phyloP scores from a whole-genome alignment of 495 filamentous ascomycete species.

The Aspergillus sparsus region DNA sequence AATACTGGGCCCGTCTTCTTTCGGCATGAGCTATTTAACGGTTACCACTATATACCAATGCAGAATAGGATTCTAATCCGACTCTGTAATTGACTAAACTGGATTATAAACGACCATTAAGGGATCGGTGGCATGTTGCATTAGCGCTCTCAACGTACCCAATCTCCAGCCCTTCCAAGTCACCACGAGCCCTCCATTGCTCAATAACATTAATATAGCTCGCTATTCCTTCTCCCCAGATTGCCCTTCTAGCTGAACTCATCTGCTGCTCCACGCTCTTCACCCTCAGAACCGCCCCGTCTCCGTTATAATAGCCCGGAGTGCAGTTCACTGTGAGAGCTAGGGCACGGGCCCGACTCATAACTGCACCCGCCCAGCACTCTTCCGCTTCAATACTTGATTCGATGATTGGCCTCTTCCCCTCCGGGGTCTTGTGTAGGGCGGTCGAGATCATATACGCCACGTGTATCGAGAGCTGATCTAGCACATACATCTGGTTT shows the following conservation, averaged over 20 bases:
- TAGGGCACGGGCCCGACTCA: constrained; percentile 40
- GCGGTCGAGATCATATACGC: constrained; percentile 49
- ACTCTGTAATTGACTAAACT: too few species aligned
- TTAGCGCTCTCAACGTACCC: neutral
- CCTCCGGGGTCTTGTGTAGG: constrained; percentile 23
- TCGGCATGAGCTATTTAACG: too few species aligned
- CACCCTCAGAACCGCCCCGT: constrained; percentile 34
- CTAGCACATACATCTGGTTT: constrained; percentile 47
- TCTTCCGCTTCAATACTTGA: constrained; percentile 45
- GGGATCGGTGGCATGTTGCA: too few species aligned
- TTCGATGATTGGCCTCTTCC: constrained; percentile 37
- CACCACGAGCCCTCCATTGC: neutral
- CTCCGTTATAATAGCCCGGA: constrained; percentile 56
- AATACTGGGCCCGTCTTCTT: too few species aligned
- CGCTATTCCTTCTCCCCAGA: constrained; percentile 26
- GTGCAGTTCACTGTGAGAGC: constrained; percentile 51
- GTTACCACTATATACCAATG: too few species aligned
- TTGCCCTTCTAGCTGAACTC: constrained; percentile 5
- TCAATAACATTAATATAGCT: constrained; percentile 12
- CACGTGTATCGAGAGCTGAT: constrained; percentile 39
- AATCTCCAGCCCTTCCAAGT: neutral
- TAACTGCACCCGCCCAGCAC: constrained; percentile 46
- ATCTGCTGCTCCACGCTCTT: neutral
- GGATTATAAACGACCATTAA: too few species aligned
- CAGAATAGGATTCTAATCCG: too few species aligned